These are phyloP conservation scores for Schizopora paradoxa DNA, from an alignment of 1,284 basidiomycete species.

Conservation along the genomic window DNA sequence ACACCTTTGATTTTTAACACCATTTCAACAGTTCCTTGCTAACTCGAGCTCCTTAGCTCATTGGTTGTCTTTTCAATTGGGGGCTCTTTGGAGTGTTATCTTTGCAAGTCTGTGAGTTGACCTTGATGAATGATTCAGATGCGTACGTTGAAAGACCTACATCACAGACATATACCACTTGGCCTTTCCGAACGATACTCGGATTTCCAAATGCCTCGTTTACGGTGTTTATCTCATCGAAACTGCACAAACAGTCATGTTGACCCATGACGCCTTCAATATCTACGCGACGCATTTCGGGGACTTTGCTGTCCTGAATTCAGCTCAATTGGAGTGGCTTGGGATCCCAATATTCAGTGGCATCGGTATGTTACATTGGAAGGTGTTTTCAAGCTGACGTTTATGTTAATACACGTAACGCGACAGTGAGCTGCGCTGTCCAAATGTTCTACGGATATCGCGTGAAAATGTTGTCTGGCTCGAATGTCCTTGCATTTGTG, in stretches of 20 bases:
- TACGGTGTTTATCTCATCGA: constrained; percentile 23
- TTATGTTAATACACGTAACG: not conserved
- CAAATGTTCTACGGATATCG: constrained; percentile 5
- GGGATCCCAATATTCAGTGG: not conserved
- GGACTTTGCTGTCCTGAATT: constrained; percentile 9
- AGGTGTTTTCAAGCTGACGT: not conserved
- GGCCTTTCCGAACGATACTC: constrained; percentile 24
- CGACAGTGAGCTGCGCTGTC: not conserved
- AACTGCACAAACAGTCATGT: constrained; percentile 22
- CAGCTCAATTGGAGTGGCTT: constrained; percentile 1
- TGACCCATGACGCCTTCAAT: constrained; percentile 23
- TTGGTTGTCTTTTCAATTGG: constrained; percentile 6
- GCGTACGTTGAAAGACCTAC: not conserved
- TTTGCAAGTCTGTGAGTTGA: constrained; percentile 5
- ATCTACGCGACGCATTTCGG: constrained; percentile 26
- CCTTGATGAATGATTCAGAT: no score
- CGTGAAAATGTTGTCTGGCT: not conserved
- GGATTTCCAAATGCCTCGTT: constrained; percentile 20
- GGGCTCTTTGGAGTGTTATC: constrained; percentile 4
- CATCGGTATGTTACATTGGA: not conserved
- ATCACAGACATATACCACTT: constrained; percentile 24
- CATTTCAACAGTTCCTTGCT: no score
- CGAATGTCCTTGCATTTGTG: not conserved
- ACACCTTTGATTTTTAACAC: no score
- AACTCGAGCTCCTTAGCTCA: no score